phyloP scores from a whole-genome alignment of 2,329 filamentous ascomycete species.

The Teratosphaeria pseudoeucalypti region DNA sequence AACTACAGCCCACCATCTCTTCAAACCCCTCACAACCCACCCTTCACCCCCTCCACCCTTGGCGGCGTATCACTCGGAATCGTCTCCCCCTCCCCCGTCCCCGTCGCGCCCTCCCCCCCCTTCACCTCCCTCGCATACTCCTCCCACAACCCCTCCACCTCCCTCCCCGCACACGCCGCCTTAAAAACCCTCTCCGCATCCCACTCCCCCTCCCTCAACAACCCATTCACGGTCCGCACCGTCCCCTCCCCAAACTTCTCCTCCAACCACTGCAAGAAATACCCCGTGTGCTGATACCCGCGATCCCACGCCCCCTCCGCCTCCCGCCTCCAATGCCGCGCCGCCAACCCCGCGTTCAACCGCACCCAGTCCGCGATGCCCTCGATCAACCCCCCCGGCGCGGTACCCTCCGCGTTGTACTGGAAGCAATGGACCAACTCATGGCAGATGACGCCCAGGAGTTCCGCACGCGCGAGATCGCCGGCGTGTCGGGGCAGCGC shows the following conservation, averaged over 20 bases:
- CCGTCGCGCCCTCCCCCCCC: conserved; percentile 1
- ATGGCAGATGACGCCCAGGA: conserved; percentile 75
- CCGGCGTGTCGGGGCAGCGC: conserved; percentile 36
- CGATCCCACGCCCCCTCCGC: conserved; percentile 63
- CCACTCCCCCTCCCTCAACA: conserved; percentile 53
- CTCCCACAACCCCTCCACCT: conserved; percentile 61
- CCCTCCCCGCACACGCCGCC: conserved; percentile 36
- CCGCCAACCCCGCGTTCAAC: conserved; percentile 58
- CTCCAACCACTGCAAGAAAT: conserved; percentile 83
- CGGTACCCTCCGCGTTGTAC: conserved; percentile 51
- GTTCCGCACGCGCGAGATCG: conserved; percentile 46
- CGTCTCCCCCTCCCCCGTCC: conserved; percentile 1
- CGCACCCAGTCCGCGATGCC: conserved; percentile 91
- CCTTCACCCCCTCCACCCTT: background rate
- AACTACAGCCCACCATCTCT: background rate
- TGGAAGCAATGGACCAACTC: conserved; percentile 96
- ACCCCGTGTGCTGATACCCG: conserved; percentile 85
- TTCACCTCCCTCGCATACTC: conserved; percentile 52
- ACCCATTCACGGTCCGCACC: conserved; percentile 53
- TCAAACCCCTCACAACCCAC: background rate
- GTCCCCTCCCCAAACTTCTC: conserved; percentile 42
- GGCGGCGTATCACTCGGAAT: conserved; percentile 8
- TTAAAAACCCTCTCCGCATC: conserved; percentile 40
- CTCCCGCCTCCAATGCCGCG: conserved; percentile 69
- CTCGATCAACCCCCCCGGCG: conserved; percentile 67